phyloP scores from a whole-genome alignment of 2,329 filamentous ascomycete species.

The Didymella exigua region DNA sequence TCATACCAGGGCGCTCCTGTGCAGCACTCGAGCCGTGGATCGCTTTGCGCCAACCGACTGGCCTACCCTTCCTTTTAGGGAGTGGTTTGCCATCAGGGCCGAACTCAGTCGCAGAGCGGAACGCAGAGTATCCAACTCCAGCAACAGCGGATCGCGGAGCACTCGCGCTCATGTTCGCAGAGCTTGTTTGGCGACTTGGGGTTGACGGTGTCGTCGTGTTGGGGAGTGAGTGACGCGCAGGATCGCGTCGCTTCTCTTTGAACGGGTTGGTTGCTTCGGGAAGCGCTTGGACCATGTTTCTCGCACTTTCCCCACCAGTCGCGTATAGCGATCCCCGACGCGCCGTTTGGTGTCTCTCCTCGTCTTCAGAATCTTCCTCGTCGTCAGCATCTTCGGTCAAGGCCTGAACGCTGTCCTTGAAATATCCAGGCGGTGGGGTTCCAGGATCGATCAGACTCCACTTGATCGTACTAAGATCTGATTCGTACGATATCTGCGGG shows the following conservation, averaged over 20 bases:
- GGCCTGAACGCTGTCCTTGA: slow-evolving; percentile 31
- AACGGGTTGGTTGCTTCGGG: slow-evolving; percentile 42
- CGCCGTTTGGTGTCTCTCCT: slow-evolving; percentile 4
- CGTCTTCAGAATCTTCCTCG: slow-evolving; percentile 45
- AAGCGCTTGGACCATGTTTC: slow-evolving; percentile 36
- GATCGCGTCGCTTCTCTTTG: slow-evolving; percentile 42
- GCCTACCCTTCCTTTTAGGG: slow-evolving; percentile 55
- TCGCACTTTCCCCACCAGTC: slow-evolving; percentile 28
- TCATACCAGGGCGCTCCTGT: slow-evolving; percentile 31
- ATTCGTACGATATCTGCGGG: slow-evolving; percentile 50
- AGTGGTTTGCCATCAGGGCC: slow-evolving; percentile 44
- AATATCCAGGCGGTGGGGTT: slow-evolving; percentile 49
- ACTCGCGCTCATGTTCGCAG: slow-evolving; percentile 34
- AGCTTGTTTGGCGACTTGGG: slow-evolving; percentile 19
- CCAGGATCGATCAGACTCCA: slow-evolving; percentile 68
- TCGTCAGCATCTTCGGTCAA: slow-evolving; percentile 44
- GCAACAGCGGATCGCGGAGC: slow-evolving; percentile 23
- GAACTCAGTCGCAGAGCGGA: slow-evolving; percentile 40
- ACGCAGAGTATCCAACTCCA: slow-evolving; percentile 51
- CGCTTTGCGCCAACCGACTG: slow-evolving; percentile 57
- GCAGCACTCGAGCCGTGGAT: slow-evolving; percentile 50
- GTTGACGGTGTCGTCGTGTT: slow-evolving; percentile 23
- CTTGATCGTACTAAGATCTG: slow-evolving; percentile 63
- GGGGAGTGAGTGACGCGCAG: slow-evolving; percentile 41
- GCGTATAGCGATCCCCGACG: slow-evolving; percentile 24